Percentiles rank a stretch among this genome's conserved stretches.
phyloP scores from a whole-genome alignment of 1,284 basidiomycete species.

The Somion occarium region DNA sequence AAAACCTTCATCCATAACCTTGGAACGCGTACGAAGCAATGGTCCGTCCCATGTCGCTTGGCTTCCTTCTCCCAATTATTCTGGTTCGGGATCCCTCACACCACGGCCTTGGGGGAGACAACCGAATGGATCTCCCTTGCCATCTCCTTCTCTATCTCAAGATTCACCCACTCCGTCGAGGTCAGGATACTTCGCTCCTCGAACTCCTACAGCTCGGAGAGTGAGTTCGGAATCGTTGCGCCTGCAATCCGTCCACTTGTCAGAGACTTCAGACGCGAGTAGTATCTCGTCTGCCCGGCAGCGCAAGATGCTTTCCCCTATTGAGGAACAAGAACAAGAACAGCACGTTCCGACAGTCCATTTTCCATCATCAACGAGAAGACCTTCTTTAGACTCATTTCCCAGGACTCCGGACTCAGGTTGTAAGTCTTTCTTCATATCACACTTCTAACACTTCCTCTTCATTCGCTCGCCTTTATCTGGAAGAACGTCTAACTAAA shows the following conservation, averaged over 20 bases:
- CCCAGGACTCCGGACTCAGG: slow-evolving; percentile 28
- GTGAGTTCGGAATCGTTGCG: slow-evolving; percentile 21
- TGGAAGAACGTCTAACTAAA: not conserved
- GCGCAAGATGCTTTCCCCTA: slow-evolving; percentile 24
- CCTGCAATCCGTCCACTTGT: slow-evolving; percentile 16
- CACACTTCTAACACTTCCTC: slow-evolving; percentile 11
- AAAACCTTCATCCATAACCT: slow-evolving; percentile 16
- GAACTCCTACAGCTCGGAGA: slow-evolving; percentile 15
- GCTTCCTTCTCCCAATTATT: slow-evolving; percentile 18
- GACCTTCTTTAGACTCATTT: slow-evolving; percentile 23
- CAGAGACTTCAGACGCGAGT: slow-evolving; percentile 19
- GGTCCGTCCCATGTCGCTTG: slow-evolving; percentile 26
- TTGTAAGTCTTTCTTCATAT: slow-evolving; percentile 17
- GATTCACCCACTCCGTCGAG: slow-evolving; percentile 9
- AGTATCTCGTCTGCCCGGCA: slow-evolving; percentile 14
- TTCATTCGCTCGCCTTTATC: not conserved
- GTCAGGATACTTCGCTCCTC: slow-evolving; percentile 7
- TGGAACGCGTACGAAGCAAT: slow-evolving; percentile 16
- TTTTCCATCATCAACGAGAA: slow-evolving; percentile 17
- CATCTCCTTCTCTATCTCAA: slow-evolving; percentile 11
- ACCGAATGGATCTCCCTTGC: slow-evolving; percentile 16
- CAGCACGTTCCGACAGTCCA: not conserved
- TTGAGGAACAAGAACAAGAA: slow-evolving; percentile 19
- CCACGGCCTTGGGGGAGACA: slow-evolving; percentile 14
- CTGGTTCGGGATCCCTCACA: slow-evolving; percentile 14